Base-by-base conservation (phyloP, 768 basidiomycete species). In the Mycena amicta region DNA sequence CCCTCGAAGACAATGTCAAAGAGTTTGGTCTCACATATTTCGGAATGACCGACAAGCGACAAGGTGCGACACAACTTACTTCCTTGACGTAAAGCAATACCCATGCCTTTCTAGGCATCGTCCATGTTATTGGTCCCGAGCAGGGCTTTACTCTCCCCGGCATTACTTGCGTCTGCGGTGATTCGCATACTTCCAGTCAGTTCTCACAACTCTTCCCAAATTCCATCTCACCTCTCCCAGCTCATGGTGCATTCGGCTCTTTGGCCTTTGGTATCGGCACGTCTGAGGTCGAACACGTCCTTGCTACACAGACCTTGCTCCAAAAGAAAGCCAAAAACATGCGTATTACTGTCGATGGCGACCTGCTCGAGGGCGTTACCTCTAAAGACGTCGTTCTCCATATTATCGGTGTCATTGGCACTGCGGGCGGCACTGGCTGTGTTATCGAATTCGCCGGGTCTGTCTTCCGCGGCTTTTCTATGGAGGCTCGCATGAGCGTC, bases 361-460 rank as follows among this genome's bases (percentile, higher is more conserved):
- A 85, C 30, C 83, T 95, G 27, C 77, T 77, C 22, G 88, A 92
- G 66, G 93, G 93, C 49, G 89, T 95, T 53, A 89, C 80, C 43
- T 92, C 93, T 5, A 95, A 95, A 73, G 93, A 95, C 70, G 90
- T 95, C 61, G 88, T 95, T 57, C 81, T 95, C 20, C 86, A 95
- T 68, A 92, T 94, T 66, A 95, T 95, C 67, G 93, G 93, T 45
- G 74, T 87, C 65, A 93, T 95, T 68, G 93, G 93, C 59, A 94
- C 93, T n/a, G 93, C 93, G 50, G 93, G 93, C 66, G 93, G 92
- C 52, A 95, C 89, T 25, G 93, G 92, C n/a, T 83, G 81, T 64
- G 92, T 94, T 58, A 93, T 95, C 70, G 93, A 95, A 74, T 95
- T 90, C 68, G 86, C 91, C 56, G 93, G 93, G n/a, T 90, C 88